These are phyloP conservation scores for Carex littledalei DNA, from an alignment of 176 grass and related monocot genomes.

Conservation along the genomic window DNA sequence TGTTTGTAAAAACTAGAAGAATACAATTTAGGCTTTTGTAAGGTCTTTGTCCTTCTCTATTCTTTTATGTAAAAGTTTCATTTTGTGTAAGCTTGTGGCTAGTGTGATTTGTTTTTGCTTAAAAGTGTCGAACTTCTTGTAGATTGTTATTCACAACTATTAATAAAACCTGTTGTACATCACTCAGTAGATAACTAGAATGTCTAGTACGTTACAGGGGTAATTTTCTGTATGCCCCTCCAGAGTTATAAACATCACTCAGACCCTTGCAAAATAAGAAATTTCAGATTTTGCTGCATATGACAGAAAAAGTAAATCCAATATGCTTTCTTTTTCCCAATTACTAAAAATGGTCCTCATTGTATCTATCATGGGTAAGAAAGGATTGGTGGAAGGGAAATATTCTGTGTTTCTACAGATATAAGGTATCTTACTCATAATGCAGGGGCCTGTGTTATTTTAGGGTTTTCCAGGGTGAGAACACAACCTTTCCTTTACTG, in stretches of 20 bases:
- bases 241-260: background rate
- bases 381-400: background rate
- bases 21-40: background rate
- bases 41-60: background rate
- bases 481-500: background rate
- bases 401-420: background rate
- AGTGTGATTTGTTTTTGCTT: background rate
- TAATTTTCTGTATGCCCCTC: background rate
- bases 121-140: background rate
- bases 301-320: background rate
- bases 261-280: background rate
- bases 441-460: background rate
- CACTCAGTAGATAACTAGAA: background rate
- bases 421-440: background rate
- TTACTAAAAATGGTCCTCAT: background rate
- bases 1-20: constrained; percentile 21
- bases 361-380: background rate
- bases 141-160: background rate
- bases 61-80: background rate
- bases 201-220: background rate
- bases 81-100: background rate
- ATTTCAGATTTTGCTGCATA: background rate
- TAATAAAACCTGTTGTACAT: background rate
- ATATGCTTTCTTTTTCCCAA: background rate
- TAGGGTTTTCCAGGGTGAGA: background rate